Percentiles rank a stretch among this genome's conserved stretches.
These are phyloP conservation scores for Drosera spatulata DNA, from an alignment of 179 eudicot genomes.

Conservation along the genomic window DNA sequence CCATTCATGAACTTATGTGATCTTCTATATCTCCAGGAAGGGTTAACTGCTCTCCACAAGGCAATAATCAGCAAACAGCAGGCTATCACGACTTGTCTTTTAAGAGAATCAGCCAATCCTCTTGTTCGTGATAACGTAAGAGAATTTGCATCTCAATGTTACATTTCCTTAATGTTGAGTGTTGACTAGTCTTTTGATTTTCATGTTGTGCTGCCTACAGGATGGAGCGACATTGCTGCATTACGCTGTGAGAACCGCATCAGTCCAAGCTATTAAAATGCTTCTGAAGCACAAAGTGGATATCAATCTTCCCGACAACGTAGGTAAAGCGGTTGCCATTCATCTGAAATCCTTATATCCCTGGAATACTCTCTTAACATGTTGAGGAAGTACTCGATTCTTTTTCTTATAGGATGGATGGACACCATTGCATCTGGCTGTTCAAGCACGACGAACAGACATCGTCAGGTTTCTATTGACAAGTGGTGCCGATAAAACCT, in stretches of 20 bases:
- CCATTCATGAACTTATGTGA: neutral
- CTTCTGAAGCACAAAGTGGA: conserved; percentile 75
- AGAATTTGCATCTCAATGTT: neutral
- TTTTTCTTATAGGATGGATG: conserved; percentile 66
- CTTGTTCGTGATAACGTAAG: conserved; percentile 74
- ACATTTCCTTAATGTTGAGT: neutral
- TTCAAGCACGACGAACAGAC: conserved; percentile 88
- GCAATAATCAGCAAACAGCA: conserved; percentile 81
- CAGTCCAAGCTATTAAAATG: conserved; percentile 67
- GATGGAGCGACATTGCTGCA: conserved; percentile 95
- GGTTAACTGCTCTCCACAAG: conserved; percentile 86
- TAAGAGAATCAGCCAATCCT: conserved; percentile 89
- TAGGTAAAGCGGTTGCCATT: conserved; percentile 18
- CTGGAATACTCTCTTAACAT: neutral
- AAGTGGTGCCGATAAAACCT: conserved; percentile 76
- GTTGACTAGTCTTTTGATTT: neutral
- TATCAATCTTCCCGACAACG: conserved; percentile 78
- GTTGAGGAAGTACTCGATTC: neutral
- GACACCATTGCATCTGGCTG: conserved; percentile 94
- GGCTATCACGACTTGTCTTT: conserved; percentile 57
- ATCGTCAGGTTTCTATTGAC: conserved; percentile 76
- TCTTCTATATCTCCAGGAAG: conserved; percentile 40
- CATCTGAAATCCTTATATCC: neutral
- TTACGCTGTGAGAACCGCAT: conserved; percentile 77
- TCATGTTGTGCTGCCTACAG: conserved; percentile 21